These are phyloP conservation scores for Plenodomus lindquistii DNA, from an alignment of 2,329 filamentous ascomycete genomes.

Conservation along the genomic window DNA sequence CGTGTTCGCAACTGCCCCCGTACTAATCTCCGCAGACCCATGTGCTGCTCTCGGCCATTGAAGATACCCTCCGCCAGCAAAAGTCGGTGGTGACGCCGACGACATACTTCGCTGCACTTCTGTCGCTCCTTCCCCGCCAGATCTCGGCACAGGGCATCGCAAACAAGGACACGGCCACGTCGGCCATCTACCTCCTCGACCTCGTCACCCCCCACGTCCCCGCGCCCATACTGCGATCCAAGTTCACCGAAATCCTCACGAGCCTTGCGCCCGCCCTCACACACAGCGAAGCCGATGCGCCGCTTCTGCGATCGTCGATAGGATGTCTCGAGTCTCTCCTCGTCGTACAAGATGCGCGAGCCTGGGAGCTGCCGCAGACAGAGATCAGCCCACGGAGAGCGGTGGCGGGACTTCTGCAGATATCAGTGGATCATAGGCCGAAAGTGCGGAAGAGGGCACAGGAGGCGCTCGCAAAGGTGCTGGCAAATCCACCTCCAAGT, in stretches of 20 bases:
- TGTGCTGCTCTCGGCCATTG: constrained; percentile 86
- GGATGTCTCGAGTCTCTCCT: constrained; percentile 93
- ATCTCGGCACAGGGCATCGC: constrained; percentile 66
- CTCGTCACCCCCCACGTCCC: constrained; percentile 84
- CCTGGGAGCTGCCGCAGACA: constrained; percentile 84
- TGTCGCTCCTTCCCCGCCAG: constrained; percentile 82
- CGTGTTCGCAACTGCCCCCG: not conserved
- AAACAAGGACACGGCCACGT: constrained; percentile 81
- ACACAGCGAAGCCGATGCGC: constrained; percentile 80
- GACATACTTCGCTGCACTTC: constrained; percentile 92
- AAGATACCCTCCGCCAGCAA: constrained; percentile 88
- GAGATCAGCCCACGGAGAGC: constrained; percentile 86
- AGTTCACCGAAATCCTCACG: constrained; percentile 91
- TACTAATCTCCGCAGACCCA: constrained; percentile 64
- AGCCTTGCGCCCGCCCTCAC: constrained; percentile 83
- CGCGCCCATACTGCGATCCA: constrained; percentile 83
- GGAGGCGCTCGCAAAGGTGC: constrained; percentile 80
- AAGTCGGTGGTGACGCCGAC: constrained; percentile 82
- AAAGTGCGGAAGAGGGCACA: constrained; percentile 94
- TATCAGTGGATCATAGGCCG: constrained; percentile 84
- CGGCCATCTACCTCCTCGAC: constrained; percentile 94
- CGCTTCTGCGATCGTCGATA: constrained; percentile 83
- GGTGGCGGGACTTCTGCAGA: constrained; percentile 79
- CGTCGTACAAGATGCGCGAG: constrained; percentile 80
- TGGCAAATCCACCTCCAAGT: constrained; percentile 84